Base-by-base conservation (phyloP, 768 basidiomycete species). In the Suillus cothurnatus region DNA sequence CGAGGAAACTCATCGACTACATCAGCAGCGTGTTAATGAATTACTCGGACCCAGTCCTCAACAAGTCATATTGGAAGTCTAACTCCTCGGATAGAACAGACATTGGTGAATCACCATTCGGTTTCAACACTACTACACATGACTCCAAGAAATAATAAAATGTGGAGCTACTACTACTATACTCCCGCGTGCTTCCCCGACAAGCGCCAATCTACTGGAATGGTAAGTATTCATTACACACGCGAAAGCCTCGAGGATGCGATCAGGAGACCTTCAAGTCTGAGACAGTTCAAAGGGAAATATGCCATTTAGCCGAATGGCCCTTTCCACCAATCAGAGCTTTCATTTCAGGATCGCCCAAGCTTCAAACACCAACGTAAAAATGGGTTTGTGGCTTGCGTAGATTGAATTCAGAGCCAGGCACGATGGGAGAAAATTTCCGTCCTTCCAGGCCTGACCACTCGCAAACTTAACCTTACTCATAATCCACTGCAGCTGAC, bases 241-340 rank as follows among this genome's bases (percentile, higher is more conserved):
- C 69, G 73, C 69, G 71, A 72, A 66, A 70, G 69, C 75, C 75
- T 76, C 74, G 76, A 76, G 75, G 75, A 77, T 67, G 74, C 69
- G 66, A 67, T 69, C 72, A 67, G 64, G 64, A 58, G 57, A 72
- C 68, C 73, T 73, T 23, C 43, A 21, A 21, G 61, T 36, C 55
- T 38, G 36, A 21, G 52, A 55, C 52, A 59, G 15, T 21, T 53
- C 21, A 31, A 32, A 53, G 31, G 53, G 53, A 41, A 41, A 59
- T 14, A 59, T 59, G 26, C 58, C 58, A 26, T 59, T 41, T 58
- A 36, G 15, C 34, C 34, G 28, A 52, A 31, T n/a, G n/a, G 15
- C 4, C 34, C 23, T 58, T 38, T 58, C 57, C 57, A 59, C 58
- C 58, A 39, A 59, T 59, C 58, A 41, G 3, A 59, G 17, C 34